Evolutionary conservation across 129 eudicot species (phyloP).

Genomic region (Oenanthe sinensis): DNA sequence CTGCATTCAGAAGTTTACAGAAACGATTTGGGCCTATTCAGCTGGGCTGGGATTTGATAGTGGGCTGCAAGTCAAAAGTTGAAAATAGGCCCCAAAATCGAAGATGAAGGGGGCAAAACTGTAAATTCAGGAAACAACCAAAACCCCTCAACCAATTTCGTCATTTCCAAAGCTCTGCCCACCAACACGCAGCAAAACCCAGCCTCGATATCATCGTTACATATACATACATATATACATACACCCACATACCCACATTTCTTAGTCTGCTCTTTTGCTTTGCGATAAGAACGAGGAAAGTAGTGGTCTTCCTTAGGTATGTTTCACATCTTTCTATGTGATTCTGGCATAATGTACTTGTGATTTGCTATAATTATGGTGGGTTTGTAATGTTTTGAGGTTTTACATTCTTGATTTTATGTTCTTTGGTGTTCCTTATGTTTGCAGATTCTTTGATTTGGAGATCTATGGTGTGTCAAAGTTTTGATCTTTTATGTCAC

Average conservation of each 20-base stretch:
- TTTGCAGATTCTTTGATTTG: background rate
- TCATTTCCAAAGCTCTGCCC: slow-evolving; percentile 11
- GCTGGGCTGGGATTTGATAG: background rate
- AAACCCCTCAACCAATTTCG: slow-evolving; percentile 9
- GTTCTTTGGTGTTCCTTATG: background rate
- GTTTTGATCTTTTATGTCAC: background rate
- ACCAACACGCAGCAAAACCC: background rate
- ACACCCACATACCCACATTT: background rate
- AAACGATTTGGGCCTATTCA: too few relatives aligned
- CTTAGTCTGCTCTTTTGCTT: background rate
- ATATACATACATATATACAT: background rate
- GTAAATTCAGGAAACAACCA: background rate
- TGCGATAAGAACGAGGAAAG: background rate
- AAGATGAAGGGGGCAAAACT: background rate
- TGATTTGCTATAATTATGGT: background rate
- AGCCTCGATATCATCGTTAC: slow-evolving; percentile 15
- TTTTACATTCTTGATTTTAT: background rate
- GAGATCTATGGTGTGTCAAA: background rate
- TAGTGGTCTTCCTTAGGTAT: background rate
- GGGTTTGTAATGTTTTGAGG: slow-evolving; percentile 4
- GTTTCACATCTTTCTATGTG: background rate
- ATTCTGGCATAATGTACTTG: slow-evolving; percentile 1
- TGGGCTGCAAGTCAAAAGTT: background rate
- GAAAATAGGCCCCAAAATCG: background rate
- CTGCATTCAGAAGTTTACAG: too few relatives aligned